A percentile compares a stretch with the other conserved stretches of the same genome.
Evolutionary conservation across 768 basidiomycete species (phyloP).

Genomic region (Boletus pseudo-olivaceus): DNA sequence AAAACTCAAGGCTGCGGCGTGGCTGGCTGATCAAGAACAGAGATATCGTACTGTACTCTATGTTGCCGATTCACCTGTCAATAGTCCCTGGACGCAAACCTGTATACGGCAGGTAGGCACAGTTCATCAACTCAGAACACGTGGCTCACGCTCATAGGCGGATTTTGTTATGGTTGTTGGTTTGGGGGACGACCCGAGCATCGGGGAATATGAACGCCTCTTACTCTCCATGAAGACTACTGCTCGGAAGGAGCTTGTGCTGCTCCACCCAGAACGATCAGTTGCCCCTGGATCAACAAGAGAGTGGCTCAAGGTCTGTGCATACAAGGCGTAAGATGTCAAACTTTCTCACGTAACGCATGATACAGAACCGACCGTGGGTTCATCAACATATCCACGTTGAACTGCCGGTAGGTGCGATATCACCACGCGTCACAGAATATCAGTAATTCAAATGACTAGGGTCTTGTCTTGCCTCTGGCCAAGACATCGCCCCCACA

Average conservation of each 20-base stretch:
- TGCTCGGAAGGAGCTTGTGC: conserved; percentile 93
- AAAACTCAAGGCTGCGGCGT: conserved; percentile 86
- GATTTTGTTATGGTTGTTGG: conserved; percentile 94
- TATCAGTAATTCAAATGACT: conserved; percentile 6
- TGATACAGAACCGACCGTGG: conserved; percentile 83
- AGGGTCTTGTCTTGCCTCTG: conserved; percentile 71
- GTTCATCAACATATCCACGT: conserved; percentile 95
- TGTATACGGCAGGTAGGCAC: conserved; percentile 83
- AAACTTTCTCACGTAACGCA: conserved; percentile 3
- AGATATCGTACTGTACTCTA: conserved; percentile 91
- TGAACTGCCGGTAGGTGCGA: conserved; percentile 69
- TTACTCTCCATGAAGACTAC: conserved; percentile 96
- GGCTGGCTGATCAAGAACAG: conserved; percentile 96
- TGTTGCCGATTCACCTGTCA: conserved; percentile 93
- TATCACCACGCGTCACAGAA: background rate
- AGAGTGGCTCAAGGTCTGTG: conserved; percentile 85
- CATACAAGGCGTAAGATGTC: background rate
- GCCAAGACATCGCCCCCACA: conserved; percentile 60
- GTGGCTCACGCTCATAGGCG: conserved; percentile 46
- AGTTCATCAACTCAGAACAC: background rate
- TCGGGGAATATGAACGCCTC: conserved; percentile 94
- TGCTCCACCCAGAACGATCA: conserved; percentile 88
- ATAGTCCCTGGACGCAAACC: conserved; percentile 96
- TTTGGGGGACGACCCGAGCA: conserved; percentile 85
- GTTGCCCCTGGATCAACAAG: conserved; percentile 89